phyloP scores from a whole-genome alignment of 2,329 filamentous ascomycete species.

The Cryphonectria naterciae region DNA sequence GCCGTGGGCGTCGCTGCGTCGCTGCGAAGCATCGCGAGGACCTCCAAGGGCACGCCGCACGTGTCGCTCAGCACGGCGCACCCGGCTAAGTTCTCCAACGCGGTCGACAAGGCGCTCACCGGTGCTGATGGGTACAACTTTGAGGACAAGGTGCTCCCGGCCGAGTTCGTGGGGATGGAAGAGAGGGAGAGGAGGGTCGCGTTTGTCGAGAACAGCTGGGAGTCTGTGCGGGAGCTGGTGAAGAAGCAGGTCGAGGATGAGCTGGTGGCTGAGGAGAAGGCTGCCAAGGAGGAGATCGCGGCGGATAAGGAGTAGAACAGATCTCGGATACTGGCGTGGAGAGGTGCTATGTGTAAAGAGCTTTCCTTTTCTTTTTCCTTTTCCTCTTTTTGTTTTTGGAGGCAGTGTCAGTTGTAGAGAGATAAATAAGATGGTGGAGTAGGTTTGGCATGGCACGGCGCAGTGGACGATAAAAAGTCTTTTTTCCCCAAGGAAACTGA shows the following conservation, averaged over 20 bases:
- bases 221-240: constrained; percentile 75
- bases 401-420: background rate
- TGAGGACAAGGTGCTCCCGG: constrained; percentile 72
- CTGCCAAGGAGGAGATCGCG: constrained; percentile 21
- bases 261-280: constrained; percentile 43
- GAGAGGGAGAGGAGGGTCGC: constrained; percentile 75
- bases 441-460: constrained; percentile 8
- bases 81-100: constrained; percentile 89
- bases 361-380: background rate
- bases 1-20: constrained; percentile 85
- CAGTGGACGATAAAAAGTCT: background rate
- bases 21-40: constrained; percentile 65
- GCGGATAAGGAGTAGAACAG: constrained; percentile 19
- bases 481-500: background rate
- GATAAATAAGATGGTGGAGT: background rate
- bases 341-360: background rate
- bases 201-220: constrained; percentile 71
- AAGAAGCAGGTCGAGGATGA: constrained; percentile 73
- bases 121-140: constrained; percentile 77
- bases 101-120: constrained; percentile 79
- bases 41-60: constrained; percentile 61
- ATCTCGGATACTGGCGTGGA: too few species aligned
- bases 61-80: constrained; percentile 92
- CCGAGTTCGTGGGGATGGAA: constrained; percentile 81
- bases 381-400: background rate